Evolutionary conservation across 345 rosid genomes (phyloP).

Genomic region (Ailanthus altissimus): DNA sequence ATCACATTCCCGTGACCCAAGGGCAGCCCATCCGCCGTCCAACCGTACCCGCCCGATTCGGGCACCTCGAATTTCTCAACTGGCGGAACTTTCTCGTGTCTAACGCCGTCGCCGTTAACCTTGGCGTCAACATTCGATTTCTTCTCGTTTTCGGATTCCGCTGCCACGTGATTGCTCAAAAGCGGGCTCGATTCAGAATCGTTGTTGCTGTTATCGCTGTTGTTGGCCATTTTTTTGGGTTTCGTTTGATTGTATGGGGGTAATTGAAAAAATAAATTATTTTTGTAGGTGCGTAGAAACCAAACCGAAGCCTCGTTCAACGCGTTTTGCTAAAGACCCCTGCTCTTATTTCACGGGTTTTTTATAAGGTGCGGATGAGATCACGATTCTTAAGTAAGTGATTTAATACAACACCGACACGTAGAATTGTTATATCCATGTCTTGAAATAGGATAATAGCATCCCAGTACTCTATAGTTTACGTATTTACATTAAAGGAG

Average conservation of each 20-base stretch:
- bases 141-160: slow-evolving; percentile 32
- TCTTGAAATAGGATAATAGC: too few species aligned
- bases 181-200: slow-evolving; percentile 74
- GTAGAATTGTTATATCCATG: too few species aligned
- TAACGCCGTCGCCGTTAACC: slow-evolving; percentile 10
- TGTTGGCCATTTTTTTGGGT: slow-evolving; percentile 42
- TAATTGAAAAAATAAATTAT: neutral
- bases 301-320: neutral
- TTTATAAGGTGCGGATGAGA: neutral
- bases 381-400: neutral
- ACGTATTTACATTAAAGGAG: too few species aligned
- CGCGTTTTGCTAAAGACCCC: neutral
- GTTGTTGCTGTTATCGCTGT: slow-evolving; percentile 23
- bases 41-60: slow-evolving; percentile 40
- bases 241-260: neutral
- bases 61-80: slow-evolving; percentile 5
- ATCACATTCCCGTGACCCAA: slow-evolving; percentile 70
- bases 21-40: slow-evolving; percentile 88
- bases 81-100: slow-evolving; percentile 17
- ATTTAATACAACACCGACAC: neutral
- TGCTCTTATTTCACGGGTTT: neutral
- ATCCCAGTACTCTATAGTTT: too few species aligned
- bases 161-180: slow-evolving; percentile 35
- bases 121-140: slow-evolving; percentile 31
- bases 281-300: neutral